Evolutionary conservation across 169 alveolate species (phyloP), one percentile per base, ranked within the genome.

Genomic region (Plasmodium cynomolgi): DNA sequence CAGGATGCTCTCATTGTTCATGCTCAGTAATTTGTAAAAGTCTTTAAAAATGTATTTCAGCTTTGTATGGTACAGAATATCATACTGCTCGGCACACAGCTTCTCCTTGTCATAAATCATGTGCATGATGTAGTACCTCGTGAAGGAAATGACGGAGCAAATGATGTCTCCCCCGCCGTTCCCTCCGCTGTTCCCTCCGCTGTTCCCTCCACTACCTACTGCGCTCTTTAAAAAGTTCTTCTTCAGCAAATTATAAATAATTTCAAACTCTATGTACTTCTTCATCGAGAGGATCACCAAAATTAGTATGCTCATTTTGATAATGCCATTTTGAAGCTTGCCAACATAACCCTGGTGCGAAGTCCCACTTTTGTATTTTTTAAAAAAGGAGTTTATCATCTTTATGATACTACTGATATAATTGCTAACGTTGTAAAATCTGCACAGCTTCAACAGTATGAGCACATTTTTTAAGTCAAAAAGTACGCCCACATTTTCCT

Each of bases 221-320:
- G 62, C 23, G 54, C 33, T 85, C 50, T 91, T 91, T 72, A 91
- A 72, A 91, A 91, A 91, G 29, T 82, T 91, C 84, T 91, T 91
- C 58, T 91, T 91, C 39, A 91, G 75, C 68, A 91, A 91, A 91
- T 91, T 58, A 73, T 91, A 91, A 29, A 91, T 91, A 54, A 91
- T 82, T 82, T 91, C 95, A 82, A 81, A 91, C 56, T 91, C 95
- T 54, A 83, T 83, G 83, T 91, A 91, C 56, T 91, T 91, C 56
- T 91, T 91, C 72, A 81, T 47, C 23, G 95, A 91, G 23, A 91
- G 83, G 29, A 72, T 73, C 37, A 91, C 54, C 75, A 91, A 91
- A 81, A 91, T 83, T 44, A 72, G 58, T 68, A 91, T 83, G 56
- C 95, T 41, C 39, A 33, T 91, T 91, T 82, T 91, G 37, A 91